Percentiles rank a stretch among this genome's conserved stretches.
Evolutionary conservation across 495 filamentous ascomycete species (phyloP).

Genomic region (Aspergillus cavernicola): DNA sequence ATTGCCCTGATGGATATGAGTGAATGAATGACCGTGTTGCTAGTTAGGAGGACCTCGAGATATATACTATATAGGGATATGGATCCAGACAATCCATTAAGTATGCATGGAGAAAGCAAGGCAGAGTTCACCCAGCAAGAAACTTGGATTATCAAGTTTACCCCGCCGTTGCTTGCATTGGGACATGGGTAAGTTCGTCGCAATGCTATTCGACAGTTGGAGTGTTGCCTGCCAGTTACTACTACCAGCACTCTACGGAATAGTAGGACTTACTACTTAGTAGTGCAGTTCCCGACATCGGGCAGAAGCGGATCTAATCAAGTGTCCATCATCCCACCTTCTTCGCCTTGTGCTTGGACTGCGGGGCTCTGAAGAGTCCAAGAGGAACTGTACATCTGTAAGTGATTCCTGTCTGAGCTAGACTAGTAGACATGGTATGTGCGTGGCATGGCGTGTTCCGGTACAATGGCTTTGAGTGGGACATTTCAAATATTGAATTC

Average conservation of each 20-base stretch:
- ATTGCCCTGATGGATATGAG: too few species aligned
- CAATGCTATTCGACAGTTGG: neutral
- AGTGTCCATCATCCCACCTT: conserved; percentile 23
- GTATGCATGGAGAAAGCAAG: neutral
- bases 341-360: conserved; percentile 3
- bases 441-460: conserved; percentile 5
- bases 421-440: too few species aligned
- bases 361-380: conserved; percentile 9
- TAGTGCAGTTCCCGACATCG: conserved; percentile 23
- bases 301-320: conserved; percentile 26
- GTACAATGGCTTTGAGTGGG: conserved; percentile 2
- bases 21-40: too few species aligned
- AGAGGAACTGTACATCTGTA: neutral
- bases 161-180: neutral
- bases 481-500: too few species aligned
- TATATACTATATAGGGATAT: too few species aligned
- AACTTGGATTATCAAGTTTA: neutral
- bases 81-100: too few species aligned
- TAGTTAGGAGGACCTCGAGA: too few species aligned
- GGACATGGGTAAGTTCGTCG: neutral
- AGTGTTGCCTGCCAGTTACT: too few species aligned
- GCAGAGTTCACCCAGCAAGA: neutral
- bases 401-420: neutral
- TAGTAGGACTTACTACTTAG: too few species aligned
- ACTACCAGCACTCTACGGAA: too few species aligned